phyloP scores from a whole-genome alignment of 257 asterid genomes.

The Petunia secreta region DNA sequence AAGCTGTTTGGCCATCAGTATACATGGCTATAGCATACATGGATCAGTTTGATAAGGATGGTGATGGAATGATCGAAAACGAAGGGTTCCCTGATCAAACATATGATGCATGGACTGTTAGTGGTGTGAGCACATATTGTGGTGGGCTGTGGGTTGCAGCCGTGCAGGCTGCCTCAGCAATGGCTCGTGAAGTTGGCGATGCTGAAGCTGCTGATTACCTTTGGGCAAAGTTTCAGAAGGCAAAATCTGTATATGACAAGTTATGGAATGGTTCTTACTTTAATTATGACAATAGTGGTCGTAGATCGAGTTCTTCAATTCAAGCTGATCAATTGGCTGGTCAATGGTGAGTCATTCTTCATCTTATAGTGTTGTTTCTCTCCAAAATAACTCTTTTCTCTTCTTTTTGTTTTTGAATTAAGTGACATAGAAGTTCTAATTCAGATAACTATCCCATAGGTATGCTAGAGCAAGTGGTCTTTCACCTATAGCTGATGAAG shows the following conservation, averaged over 20 bases:
- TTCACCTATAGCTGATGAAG: conserved; percentile 74
- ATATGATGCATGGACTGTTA: conserved; percentile 88
- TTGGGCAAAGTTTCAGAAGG: conserved; percentile 77
- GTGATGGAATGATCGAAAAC: conserved; percentile 98
- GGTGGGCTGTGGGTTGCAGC: conserved; percentile 99
- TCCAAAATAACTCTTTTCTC: no score
- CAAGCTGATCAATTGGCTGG: conserved; percentile 99
- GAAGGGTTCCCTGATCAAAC: conserved; percentile 98
- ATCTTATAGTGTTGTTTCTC: not conserved
- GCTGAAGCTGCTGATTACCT: conserved; percentile 74
- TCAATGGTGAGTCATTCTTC: conserved; percentile 60
- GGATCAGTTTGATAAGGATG: conserved; percentile 97
- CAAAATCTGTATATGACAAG: conserved; percentile 72
- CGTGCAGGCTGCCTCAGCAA: conserved; percentile 85
- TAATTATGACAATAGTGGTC: conserved; percentile 76
- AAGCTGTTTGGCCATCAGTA: conserved; percentile 92
- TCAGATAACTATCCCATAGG: conserved; percentile 46
- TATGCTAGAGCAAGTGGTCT: conserved; percentile 95
- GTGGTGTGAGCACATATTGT: conserved; percentile 93
- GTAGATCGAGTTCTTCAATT: conserved; percentile 73
- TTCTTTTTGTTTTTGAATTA: not conserved
- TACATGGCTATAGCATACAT: conserved; percentile 89
- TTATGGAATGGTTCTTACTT: conserved; percentile 93
- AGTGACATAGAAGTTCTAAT: not conserved
- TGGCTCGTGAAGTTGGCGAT: conserved; percentile 83